Conservation (phyloP, 208 protist genomes). For the Crithidia expoeki region DNA sequence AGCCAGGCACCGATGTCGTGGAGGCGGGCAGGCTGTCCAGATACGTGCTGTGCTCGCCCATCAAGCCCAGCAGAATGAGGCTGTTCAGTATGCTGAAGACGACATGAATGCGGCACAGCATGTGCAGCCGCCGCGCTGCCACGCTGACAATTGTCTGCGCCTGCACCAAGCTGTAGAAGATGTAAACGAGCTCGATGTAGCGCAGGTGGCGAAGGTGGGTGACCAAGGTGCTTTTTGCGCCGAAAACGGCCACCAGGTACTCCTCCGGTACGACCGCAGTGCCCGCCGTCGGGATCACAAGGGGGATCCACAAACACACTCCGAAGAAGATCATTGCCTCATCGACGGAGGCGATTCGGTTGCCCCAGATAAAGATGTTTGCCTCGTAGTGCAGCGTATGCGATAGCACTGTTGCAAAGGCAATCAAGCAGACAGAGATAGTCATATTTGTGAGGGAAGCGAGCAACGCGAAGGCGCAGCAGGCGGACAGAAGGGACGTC, state of each 20-base stretch:
- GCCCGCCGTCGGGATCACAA: slow-evolving; percentile 54
- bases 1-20: slow-evolving; percentile 40
- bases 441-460: slow-evolving; percentile 72
- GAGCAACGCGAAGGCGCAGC: slow-evolving; percentile 65
- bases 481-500: slow-evolving; percentile 84
- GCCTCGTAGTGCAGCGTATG: slow-evolving; percentile 87
- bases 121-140: slow-evolving; percentile 42
- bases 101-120: slow-evolving; percentile 74
- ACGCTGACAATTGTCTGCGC: slow-evolving; percentile 58
- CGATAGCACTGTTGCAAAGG: slow-evolving; percentile 70
- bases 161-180: slow-evolving; percentile 70
- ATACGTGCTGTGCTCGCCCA: slow-evolving; percentile 55
- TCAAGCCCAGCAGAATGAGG: slow-evolving; percentile 50
- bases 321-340: slow-evolving; percentile 92
- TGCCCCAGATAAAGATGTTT: slow-evolving; percentile 89
- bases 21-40: slow-evolving; percentile 29
- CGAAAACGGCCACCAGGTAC: slow-evolving; percentile 26
- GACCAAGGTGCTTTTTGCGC: slow-evolving; percentile 27
- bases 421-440: slow-evolving; percentile 66
- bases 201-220: slow-evolving; percentile 31
- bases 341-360: slow-evolving; percentile 84
- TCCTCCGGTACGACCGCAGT: slow-evolving; percentile 35
- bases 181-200: slow-evolving; percentile 61
- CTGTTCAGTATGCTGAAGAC: slow-evolving; percentile 59
- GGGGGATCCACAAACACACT: slow-evolving; percentile 68